Conservation (phyloP, 805 yeast genomes). For the Saccharomyces kudriavzevii region DNA sequence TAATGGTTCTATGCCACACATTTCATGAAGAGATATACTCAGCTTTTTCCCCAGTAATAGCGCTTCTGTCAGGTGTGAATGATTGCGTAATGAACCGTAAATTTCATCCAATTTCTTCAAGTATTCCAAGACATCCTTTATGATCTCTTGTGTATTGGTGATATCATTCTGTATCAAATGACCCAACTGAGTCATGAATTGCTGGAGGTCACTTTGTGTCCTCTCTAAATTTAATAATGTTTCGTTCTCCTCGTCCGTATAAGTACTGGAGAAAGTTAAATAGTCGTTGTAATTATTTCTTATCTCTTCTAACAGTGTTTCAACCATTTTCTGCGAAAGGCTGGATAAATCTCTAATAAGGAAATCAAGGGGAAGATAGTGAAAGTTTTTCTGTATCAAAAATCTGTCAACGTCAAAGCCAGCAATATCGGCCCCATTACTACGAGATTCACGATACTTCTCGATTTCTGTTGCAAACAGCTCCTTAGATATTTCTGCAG, state of each 20-base stretch:
- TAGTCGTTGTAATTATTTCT: constrained; percentile 22
- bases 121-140: constrained; percentile 23
- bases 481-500: constrained; percentile 23
- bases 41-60: constrained; percentile 16
- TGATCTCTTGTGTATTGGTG: constrained; percentile 16
- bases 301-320: constrained; percentile 21
- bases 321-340: constrained; percentile 20
- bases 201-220: constrained; percentile 17
- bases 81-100: constrained; percentile 11
- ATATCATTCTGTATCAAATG: constrained; percentile 17
- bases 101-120: constrained; percentile 21
- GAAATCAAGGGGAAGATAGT: constrained; percentile 26
- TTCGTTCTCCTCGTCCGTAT: constrained; percentile 15
- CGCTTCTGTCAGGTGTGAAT: constrained; percentile 11
- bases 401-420: constrained; percentile 23
- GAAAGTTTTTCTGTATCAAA: constrained; percentile 26
- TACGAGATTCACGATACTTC: constrained; percentile 3
- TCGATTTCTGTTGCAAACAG: constrained; percentile 20
- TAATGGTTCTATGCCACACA: constrained; percentile 20
- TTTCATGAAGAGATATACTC: constrained; percentile 19
- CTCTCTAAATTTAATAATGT: constrained; percentile 17
- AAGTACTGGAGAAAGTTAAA: constrained; percentile 20
- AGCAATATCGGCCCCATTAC: constrained; percentile 1
- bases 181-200: constrained; percentile 16
- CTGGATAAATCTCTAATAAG: constrained; percentile 20